Evolutionary conservation across 108 stramenopile species (phyloP).

Genomic region (Hondaea fermentalgiana): DNA sequence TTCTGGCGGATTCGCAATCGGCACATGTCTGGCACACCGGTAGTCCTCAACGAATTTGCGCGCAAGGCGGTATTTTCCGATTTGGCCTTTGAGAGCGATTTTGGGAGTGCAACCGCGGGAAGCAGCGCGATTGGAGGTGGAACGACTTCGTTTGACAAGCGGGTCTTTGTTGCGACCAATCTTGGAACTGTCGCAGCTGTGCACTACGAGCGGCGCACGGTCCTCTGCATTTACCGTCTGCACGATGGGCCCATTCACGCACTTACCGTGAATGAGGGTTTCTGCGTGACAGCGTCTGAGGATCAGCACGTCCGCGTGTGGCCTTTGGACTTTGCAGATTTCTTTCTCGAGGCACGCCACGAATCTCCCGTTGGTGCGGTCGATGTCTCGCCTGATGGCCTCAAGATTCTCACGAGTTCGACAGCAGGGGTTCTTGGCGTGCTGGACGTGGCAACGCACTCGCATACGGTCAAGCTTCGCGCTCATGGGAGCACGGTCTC

Average conservation of each 20-base stretch:
- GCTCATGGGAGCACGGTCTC: slow-evolving; percentile 26
- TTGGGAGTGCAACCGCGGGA: background rate
- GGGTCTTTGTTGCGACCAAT: slow-evolving; percentile 23
- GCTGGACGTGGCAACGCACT: slow-evolving; percentile 43
- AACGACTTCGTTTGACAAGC: background rate
- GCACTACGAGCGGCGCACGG: slow-evolving; percentile 31
- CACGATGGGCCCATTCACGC: slow-evolving; percentile 45
- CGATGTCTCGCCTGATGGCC: slow-evolving; percentile 18
- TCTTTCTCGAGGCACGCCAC: slow-evolving; percentile 48
- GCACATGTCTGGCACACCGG: slow-evolving; percentile 53
- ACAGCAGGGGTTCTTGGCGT: slow-evolving; percentile 32
- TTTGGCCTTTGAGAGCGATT: slow-evolving; percentile 39
- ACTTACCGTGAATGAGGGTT: slow-evolving; percentile 40
- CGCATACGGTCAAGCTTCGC: slow-evolving; percentile 42
- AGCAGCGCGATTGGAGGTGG: background rate
- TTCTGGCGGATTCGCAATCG: slow-evolving; percentile 48
- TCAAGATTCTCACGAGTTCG: slow-evolving; percentile 23
- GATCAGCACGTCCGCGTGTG: slow-evolving; percentile 51
- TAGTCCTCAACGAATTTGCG: slow-evolving; percentile 45
- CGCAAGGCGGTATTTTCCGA: slow-evolving; percentile 44
- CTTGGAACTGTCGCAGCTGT: slow-evolving; percentile 47
- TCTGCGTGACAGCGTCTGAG: slow-evolving; percentile 39
- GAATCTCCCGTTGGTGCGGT: slow-evolving; percentile 13
- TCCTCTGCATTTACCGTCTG: slow-evolving; percentile 47
- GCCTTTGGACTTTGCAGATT: slow-evolving; percentile 57